Evolutionary conservation across 805 yeast genomes (phyloP), one percentile per base, ranked within the genome.

Genomic region (Candida andamanensis): DNA sequence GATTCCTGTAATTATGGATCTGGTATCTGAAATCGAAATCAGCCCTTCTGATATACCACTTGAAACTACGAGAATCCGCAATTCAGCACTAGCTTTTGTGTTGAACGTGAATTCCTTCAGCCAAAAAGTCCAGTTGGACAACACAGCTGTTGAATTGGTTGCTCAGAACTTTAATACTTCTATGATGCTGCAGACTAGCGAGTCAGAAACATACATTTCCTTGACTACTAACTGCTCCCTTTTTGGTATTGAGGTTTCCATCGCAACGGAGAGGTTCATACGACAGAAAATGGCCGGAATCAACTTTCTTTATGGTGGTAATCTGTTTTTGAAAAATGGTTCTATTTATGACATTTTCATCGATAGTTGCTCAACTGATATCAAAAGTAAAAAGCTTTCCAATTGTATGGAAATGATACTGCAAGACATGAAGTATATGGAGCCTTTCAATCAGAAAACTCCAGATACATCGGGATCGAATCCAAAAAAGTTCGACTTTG

Each of bases 31-130:
- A n/a, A 19, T 19, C 8, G 22, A 19, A 11, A 19, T 19, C 8
- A 19, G 11, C 8, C 22, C 22, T 19, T n/a, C n/a, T n/a, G n/a
- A n/a, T n/a, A n/a, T n/a, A n/a, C n/a, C n/a, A n/a, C n/a, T n/a
- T n/a, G n/a, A n/a, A n/a, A n/a, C n/a, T n/a, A n/a, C n/a, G n/a
- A 19, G 11, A 19, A 14, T 6, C 7, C 15, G 15, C 11, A 24
- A 30, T 15, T 35, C 35, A 12, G 44, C 37, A 7, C 11, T 30
- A 10, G 33, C 28, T 15, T 26, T 40, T 10, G 29, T 33, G 8
- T 13, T 37, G n/a, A 40, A 37, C 15, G 9, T 40, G 12, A 37
- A 40, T 16, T 33, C 31, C 5, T 15, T 40, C 14, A 21, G 30
- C 18, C 42, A 37, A 17, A 17, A 10, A 4, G 3, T 41, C 6